Conservation (phyloP, 495 filamentous ascomycete species). For the Hypoxylon lienhwacheense region DNA sequence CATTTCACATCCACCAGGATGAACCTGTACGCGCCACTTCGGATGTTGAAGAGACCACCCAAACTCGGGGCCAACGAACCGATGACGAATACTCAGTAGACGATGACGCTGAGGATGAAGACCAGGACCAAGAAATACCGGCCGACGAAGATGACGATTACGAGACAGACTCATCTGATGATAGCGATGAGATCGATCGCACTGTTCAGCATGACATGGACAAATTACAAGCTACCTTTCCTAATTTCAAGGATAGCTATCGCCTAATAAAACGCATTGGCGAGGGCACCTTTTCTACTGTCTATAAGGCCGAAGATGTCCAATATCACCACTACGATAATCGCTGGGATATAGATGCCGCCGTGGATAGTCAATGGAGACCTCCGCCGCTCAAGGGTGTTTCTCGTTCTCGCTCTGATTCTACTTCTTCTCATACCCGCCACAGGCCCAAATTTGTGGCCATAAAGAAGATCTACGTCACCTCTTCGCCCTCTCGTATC, state of each 20-base stretch:
- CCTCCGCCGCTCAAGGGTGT: constrained; percentile 58
- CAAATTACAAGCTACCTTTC: constrained; percentile 77
- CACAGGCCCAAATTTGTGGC: constrained; percentile 77
- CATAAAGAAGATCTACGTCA: constrained; percentile 99
- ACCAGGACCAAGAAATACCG: constrained; percentile 44
- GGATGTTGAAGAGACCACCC: constrained; percentile 26
- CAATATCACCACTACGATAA: constrained; percentile 81
- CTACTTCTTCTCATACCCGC: constrained; percentile 27
- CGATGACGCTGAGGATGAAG: constrained; percentile 42
- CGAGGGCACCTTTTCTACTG: constrained; percentile 97
- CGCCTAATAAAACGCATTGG: constrained; percentile 95
- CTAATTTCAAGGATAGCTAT: constrained; percentile 78
- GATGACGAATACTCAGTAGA: constrained; percentile 25
- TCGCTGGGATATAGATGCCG: constrained; percentile 77
- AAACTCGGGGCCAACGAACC: constrained; percentile 19
- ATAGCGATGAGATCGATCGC: constrained; percentile 68
- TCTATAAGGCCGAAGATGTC: constrained; percentile 98
- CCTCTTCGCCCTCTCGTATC: constrained; percentile 87
- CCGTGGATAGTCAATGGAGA: constrained; percentile 62
- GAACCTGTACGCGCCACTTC: constrained; percentile 28
- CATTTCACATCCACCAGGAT: constrained; percentile 48
- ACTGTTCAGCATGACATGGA: constrained; percentile 82
- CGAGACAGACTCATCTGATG: constrained; percentile 53
- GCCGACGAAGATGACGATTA: constrained; percentile 49
- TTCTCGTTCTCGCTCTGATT: constrained; percentile 26